Conservation (phyloP, 2,329 filamentous ascomycete species). For the Colletotrichum tropicicola region DNA sequence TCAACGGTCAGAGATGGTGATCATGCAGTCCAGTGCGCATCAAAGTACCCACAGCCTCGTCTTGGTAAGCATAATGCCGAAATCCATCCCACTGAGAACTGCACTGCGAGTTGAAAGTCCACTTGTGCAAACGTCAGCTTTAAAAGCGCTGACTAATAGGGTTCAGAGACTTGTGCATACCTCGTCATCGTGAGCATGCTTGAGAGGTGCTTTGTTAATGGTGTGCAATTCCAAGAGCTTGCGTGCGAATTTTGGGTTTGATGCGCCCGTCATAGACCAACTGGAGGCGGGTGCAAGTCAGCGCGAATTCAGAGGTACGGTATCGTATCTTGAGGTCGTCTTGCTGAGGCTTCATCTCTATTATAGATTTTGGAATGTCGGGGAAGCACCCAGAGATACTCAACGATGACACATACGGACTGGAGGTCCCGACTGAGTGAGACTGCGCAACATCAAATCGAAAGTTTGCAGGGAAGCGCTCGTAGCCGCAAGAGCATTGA, state of each 20-base stretch:
- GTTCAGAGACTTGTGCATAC: slow-evolving; percentile 19
- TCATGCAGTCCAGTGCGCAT: neutral
- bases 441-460: no score
- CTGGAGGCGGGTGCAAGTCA: no score
- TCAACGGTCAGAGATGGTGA: neutral
- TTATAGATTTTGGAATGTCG: no score
- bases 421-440: no score
- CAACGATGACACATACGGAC: no score
- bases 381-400: no score
- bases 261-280: slow-evolving; percentile 33
- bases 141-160: no score
- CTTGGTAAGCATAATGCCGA: slow-evolving; percentile 36
- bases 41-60: slow-evolving; percentile 28
- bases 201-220: slow-evolving; percentile 36
- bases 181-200: slow-evolving; percentile 37
- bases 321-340: neutral
- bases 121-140: neutral
- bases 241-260: slow-evolving; percentile 33
- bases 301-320: neutral
- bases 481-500: no score
- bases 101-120: slow-evolving; percentile 38
- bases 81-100: slow-evolving; percentile 37
- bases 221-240: slow-evolving; percentile 29
- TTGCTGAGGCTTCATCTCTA: no score
- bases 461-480: no score